Base-by-base conservation (phyloP, 2,329 filamentous ascomycete genomes). In the Dothistroma septosporum region DNA sequence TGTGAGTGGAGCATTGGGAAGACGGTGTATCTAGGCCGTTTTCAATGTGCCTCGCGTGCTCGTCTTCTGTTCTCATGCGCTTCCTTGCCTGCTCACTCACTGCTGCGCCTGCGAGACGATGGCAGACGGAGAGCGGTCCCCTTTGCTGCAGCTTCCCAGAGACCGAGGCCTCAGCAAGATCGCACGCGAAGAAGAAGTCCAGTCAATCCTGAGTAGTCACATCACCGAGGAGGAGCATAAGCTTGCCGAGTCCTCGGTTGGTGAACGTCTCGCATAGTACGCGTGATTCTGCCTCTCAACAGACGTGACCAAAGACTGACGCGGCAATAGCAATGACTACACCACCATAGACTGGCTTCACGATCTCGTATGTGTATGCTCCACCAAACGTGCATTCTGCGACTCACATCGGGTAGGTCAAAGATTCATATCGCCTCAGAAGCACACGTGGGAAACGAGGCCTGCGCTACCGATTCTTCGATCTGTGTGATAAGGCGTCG, bases 271-370 rank as follows among this genome's bases (percentile, higher is more conserved):
- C 21, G 80, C 82, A 0, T 87, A 86, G 57, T 54, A 48, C 32
- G 57, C 24, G 14, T 31, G 32, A 22, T 32, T 3, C 14, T 7
- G 55, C 2, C 33, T 21, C 16, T 9, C 11, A 31, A 12, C 14
- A 44, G 33, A 32, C 22, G 48, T 24, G n/a, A 21, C 21, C 54
- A 28, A 53, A 14, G 28, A 49, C 31, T 19, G 28, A 49, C 31
- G 22, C 22, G 16, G 14, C 14, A 33, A 5, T 37, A 59, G 57
- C 68, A 85, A 84, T 67, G 81, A 85, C 64, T 86, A 87, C 65
- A 83, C 80, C 8, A 85, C 83, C 1, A 85, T 86, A 60, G 83
- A 87, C 70, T 86, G 83, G 83, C 75, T 86, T 10, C 84, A 85
- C 69, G 83, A 85, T 66, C 70, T 86, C 59, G 81, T 83, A 69